Percentiles rank a stretch among this genome's conserved stretches.
Evolutionary conservation across 768 basidiomycete genomes (phyloP).

Genomic region (Kwoniella pini): DNA sequence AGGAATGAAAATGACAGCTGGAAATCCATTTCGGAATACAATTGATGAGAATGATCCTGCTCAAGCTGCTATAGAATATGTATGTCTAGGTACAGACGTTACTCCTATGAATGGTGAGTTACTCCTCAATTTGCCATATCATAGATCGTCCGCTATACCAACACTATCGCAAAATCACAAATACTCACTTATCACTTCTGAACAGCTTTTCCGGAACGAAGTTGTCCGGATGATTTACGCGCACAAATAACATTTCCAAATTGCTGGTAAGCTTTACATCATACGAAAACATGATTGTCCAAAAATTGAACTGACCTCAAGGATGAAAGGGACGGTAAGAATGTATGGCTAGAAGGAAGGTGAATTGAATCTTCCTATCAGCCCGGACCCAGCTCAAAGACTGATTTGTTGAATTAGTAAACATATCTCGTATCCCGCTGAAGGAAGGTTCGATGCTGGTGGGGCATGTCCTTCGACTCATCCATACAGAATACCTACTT

Average conservation of each 20-base stretch:
- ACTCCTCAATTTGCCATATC: background rate
- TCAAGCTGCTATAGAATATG: slow-evolving; percentile 28
- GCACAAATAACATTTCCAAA: slow-evolving; percentile 37
- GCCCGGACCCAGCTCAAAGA: background rate
- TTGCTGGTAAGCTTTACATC: slow-evolving; percentile 28
- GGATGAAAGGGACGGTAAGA: slow-evolving; percentile 30
- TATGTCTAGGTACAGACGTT: slow-evolving; percentile 26
- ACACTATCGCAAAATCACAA: no score
- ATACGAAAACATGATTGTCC: no score
- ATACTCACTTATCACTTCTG: background rate
- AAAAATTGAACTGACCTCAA: no score
- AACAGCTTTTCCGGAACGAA: slow-evolving; percentile 6
- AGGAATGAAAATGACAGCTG: slow-evolving; percentile 43
- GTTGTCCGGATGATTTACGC: slow-evolving; percentile 34
- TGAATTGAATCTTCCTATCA: background rate
- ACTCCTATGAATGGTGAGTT: slow-evolving; percentile 15
- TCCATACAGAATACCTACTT: slow-evolving; percentile 24
- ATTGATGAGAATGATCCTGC: slow-evolving; percentile 19
- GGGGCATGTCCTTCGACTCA: slow-evolving; percentile 38
- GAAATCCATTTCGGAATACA: slow-evolving; percentile 26
- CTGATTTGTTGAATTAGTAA: background rate
- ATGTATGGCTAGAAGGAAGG: slow-evolving; percentile 30
- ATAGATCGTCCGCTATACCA: no score
- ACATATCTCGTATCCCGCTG: slow-evolving; percentile 33
- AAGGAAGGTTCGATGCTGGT: slow-evolving; percentile 27